These are phyloP conservation scores for Chytridiales sp. DNA, from an alignment of 371 early-diverging fungal genomes.

Conservation along the genomic window DNA sequence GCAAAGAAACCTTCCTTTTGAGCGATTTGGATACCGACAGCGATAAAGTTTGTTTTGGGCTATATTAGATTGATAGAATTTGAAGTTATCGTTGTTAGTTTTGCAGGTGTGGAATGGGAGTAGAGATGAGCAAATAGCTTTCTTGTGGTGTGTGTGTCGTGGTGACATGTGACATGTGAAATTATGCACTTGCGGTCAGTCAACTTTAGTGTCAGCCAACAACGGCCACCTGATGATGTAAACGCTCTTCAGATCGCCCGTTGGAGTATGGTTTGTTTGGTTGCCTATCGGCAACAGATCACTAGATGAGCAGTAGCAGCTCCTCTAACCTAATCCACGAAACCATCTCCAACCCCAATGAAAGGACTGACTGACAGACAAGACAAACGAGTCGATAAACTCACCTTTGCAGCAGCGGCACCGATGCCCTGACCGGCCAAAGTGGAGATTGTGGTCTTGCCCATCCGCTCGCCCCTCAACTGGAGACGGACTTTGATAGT, in stretches of 20 bases:
- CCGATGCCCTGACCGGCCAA: slow-evolving; percentile 27
- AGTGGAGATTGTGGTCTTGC: slow-evolving; percentile 16
- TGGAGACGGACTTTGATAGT: slow-evolving; percentile 82
- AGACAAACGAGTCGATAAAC: neutral
- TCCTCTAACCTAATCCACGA: neutral
- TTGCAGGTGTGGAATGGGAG: too few species aligned
- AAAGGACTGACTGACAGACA: too few species aligned
- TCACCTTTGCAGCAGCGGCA: slow-evolving; percentile 38
- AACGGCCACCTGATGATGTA: too few species aligned
- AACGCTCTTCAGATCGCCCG: too few species aligned
- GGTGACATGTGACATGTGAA: too few species aligned
- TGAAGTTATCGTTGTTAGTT: too few species aligned
- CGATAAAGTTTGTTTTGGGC: slow-evolving; percentile 64
- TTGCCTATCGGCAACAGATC: neutral
- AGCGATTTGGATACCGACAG: slow-evolving; percentile 81
- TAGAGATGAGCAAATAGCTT: too few species aligned
- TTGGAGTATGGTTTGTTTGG: neutral
- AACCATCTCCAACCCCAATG: neutral
- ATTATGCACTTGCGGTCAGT: too few species aligned
- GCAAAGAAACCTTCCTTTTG: slow-evolving; percentile 85
- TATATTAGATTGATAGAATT: slow-evolving; percentile 10
- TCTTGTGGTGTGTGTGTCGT: too few species aligned
- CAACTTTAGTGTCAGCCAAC: too few species aligned
- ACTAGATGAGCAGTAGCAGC: neutral
- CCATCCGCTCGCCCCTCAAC: slow-evolving; percentile 40